Evolutionary conservation across 306 rosid species (phyloP), one percentile per base, ranked within the genome.

Genomic region (Prunus campanulata): DNA sequence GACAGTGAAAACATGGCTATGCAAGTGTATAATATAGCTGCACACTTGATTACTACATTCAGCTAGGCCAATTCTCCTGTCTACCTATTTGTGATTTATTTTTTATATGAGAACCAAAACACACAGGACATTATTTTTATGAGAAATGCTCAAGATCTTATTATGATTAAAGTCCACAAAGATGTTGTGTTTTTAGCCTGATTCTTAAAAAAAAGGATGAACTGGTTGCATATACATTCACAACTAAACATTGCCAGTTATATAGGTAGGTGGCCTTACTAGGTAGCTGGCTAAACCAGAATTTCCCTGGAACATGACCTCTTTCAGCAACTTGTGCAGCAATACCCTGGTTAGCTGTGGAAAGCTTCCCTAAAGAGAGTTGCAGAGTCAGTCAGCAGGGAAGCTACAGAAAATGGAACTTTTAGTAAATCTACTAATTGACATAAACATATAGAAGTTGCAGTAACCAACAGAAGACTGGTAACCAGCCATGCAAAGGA

Each of bases 321-420:
- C 66, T 16, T 76, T 24, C 67, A 67, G 56, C 19, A 67, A 55
- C 49, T 24, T 35, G 59, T 56, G 29, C 72, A 76, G 74, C 56
- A 67, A 13, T 19, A 42, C 20, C 66, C 19, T 44, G 66, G 48
- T 76, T 67, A 24, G 74, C 15, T 56, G 66, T 39, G 54, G 57
- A 35, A 56, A 39, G 66, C 52, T 72, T 55, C 52, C 64, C 62
- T 66, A 76, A 66, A 75, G 66, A 51, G 56, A 50, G 66, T 22
- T 52, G 56, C 44, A 76, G 52, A 54, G 56, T 44, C 35, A 67
- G 74, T 76, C 74, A 69, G 39, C 67, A 29, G 42, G 66, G 32
- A 72, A 39, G 66, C 51, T 55, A 72, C 76, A 72, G 35, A 72
- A 56, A 54, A 8, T 56, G 76, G 15, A 72, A 13, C 4, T 56